A percentile compares a stretch with the other conserved stretches of the same genome.
Evolutionary conservation across 2,329 filamentous ascomycete genomes (phyloP).

Genomic region (Fusarium domesticum): DNA sequence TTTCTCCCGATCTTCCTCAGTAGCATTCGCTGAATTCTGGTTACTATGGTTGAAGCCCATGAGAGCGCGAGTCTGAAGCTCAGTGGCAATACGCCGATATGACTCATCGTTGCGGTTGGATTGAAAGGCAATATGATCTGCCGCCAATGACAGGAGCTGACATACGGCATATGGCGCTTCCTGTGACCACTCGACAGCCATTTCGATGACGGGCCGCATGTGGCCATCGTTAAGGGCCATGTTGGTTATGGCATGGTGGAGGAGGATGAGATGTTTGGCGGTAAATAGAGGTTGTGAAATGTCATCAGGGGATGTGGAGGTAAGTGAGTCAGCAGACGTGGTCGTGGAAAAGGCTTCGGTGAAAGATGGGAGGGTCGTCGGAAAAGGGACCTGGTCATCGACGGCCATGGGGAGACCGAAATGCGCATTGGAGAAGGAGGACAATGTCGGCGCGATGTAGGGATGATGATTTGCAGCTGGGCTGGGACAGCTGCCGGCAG

Average conservation of each 20-base stretch:
- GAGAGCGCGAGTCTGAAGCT: slow-evolving; percentile 45
- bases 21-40: slow-evolving; percentile 23
- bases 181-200: slow-evolving; percentile 34
- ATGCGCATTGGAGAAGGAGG: slow-evolving; percentile 11
- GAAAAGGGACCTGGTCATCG: slow-evolving; percentile 10
- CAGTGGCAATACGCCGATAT: slow-evolving; percentile 38
- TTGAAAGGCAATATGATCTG: slow-evolving; percentile 37
- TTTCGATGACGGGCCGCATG: slow-evolving; percentile 27
- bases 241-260: slow-evolving; percentile 36
- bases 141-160: slow-evolving; percentile 44
- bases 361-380: slow-evolving; percentile 23
- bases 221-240: slow-evolving; percentile 25
- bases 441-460: background rate
- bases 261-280: slow-evolving; percentile 39
- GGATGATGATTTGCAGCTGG: slow-evolving; percentile 1
- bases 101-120: slow-evolving; percentile 15
- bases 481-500: slow-evolving; percentile 21
- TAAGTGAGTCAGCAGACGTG: slow-evolving; percentile 14
- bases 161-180: slow-evolving; percentile 46
- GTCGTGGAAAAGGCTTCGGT: slow-evolving; percentile 15
- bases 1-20: slow-evolving; percentile 11
- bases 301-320: slow-evolving; percentile 9
- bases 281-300: slow-evolving; percentile 30
- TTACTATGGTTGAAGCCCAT: slow-evolving; percentile 36
- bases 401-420: slow-evolving; percentile 1